phyloP scores from a whole-genome alignment of 768 basidiomycete species.

The Lyophyllum decastes region DNA sequence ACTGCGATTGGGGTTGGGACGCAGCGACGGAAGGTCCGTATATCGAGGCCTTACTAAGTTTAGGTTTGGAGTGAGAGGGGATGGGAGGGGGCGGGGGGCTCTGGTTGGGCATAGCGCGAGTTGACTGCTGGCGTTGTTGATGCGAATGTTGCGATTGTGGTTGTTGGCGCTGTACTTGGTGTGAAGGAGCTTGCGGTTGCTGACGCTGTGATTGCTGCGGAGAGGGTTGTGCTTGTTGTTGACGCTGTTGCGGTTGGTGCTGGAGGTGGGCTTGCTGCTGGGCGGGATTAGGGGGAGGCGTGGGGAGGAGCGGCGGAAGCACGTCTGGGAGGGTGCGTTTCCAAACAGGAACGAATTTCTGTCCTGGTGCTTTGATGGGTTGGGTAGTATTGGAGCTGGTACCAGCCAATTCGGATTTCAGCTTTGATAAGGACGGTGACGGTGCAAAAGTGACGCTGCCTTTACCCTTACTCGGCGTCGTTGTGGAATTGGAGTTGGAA shows the following conservation, averaged over 20 bases:
- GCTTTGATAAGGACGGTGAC: constrained; percentile 8
- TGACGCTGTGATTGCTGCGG: background rate
- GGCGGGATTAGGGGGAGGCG: constrained; percentile 19
- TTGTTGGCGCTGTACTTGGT: background rate
- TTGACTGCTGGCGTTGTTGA: background rate
- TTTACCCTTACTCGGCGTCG: background rate
- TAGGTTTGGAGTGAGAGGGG: constrained; percentile 16
- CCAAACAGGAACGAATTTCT: constrained; percentile 45
- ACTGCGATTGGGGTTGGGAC: background rate
- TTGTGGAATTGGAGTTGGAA: background rate
- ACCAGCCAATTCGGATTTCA: constrained; percentile 12
- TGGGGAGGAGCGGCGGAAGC: constrained; percentile 26
- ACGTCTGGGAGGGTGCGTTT: constrained; percentile 34
- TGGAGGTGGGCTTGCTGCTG: constrained; percentile 12
- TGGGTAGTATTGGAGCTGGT: background rate
- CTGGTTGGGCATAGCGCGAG: background rate
- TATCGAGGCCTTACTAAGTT: background rate
- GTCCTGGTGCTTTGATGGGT: constrained; percentile 11
- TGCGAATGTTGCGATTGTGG: background rate
- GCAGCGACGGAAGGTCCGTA: background rate
- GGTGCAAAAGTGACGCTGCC: background rate
- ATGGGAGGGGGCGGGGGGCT: constrained; percentile 15
- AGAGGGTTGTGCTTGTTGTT: constrained; percentile 12
- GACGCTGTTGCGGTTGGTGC: constrained; percentile 5
- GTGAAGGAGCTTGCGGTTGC: background rate